Conservation (phyloP, 176 grass and related monocot genomes). For the Alloteropsis semialata region DNA sequence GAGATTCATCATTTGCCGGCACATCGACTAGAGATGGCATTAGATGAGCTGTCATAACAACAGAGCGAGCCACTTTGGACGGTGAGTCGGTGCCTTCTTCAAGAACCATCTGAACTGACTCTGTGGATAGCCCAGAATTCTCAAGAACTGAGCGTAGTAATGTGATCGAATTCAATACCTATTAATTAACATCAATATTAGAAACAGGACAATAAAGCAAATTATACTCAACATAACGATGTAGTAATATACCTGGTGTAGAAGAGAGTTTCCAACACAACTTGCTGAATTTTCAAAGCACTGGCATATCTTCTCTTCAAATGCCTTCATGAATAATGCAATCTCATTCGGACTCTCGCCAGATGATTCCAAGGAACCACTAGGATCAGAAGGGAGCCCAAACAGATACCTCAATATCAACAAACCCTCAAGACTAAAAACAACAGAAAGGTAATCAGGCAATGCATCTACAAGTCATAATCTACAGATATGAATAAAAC, state of each 20-base stretch:
- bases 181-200: slow-evolving; percentile 32
- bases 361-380: slow-evolving; percentile 41
- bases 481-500: not conserved
- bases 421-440: slow-evolving; percentile 65
- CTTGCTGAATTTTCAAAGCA: slow-evolving; percentile 34
- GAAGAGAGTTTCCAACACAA: slow-evolving; percentile 50
- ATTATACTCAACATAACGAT: not conserved
- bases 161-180: slow-evolving; percentile 62
- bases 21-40: slow-evolving; percentile 50
- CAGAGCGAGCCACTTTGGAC: slow-evolving; percentile 43
- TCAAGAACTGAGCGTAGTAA: slow-evolving; percentile 55
- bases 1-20: slow-evolving; percentile 36
- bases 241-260: slow-evolving; percentile 52
- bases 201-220: slow-evolving; percentile 29
- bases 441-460: slow-evolving; percentile 23
- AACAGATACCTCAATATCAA: slow-evolving; percentile 76
- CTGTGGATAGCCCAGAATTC: slow-evolving; percentile 29
- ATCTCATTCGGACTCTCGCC: slow-evolving; percentile 47
- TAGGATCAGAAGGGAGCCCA: slow-evolving; percentile 54
- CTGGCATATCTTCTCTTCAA: slow-evolving; percentile 49
- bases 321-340: slow-evolving; percentile 47
- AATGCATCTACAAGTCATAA: slow-evolving; percentile 11
- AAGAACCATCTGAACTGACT: slow-evolving; percentile 42
- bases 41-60: slow-evolving; percentile 64
- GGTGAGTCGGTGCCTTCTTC: slow-evolving; percentile 42